These are phyloP conservation scores for Tylopilus subfusipes DNA, from an alignment of 768 basidiomycete genomes.

Conservation along the genomic window DNA sequence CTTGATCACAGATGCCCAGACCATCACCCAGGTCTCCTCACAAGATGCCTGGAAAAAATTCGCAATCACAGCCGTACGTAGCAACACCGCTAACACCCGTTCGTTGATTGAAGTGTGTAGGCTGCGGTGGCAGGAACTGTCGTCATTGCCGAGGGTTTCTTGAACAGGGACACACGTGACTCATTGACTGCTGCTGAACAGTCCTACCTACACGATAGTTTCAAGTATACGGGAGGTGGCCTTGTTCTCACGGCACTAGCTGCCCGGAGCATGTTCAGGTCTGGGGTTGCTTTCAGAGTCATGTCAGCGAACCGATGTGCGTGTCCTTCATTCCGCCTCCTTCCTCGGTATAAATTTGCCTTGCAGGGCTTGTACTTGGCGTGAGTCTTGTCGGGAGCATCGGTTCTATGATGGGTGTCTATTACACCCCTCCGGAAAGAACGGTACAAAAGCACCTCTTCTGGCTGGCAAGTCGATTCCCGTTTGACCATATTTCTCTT, in stretches of 20 bases:
- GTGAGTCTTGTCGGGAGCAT: conserved; percentile 76
- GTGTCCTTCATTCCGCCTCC: conserved; percentile 13
- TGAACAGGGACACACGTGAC: conserved; percentile 80
- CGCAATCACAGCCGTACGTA: conserved; percentile 51
- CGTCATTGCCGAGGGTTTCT: conserved; percentile 55
- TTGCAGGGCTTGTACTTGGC: conserved; percentile 73
- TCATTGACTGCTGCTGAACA: conserved; percentile 58
- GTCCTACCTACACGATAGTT: conserved; percentile 69
- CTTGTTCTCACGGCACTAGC: conserved; percentile 71
- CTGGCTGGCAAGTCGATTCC: conserved; percentile 58
- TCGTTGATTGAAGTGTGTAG: conserved; percentile 33
- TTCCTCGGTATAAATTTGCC: neutral
- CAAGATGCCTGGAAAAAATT: conserved; percentile 47
- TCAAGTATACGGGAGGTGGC: conserved; percentile 82
- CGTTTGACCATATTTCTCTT: neutral
- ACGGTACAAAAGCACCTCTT: conserved; percentile 73
- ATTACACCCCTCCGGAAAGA: conserved; percentile 75
- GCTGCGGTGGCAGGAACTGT: conserved; percentile 71
- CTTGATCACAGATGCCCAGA: conserved; percentile 45
- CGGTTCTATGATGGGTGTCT: conserved; percentile 81
- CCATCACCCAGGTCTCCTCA: conserved; percentile 35
- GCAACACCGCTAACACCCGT: neutral
- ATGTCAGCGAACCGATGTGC: conserved; percentile 83
- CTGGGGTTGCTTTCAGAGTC: conserved; percentile 63
- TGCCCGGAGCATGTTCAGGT: conserved; percentile 75